Evolutionary conservation across 306 rosid species (phyloP).

Genomic region (Glycine latifolia): DNA sequence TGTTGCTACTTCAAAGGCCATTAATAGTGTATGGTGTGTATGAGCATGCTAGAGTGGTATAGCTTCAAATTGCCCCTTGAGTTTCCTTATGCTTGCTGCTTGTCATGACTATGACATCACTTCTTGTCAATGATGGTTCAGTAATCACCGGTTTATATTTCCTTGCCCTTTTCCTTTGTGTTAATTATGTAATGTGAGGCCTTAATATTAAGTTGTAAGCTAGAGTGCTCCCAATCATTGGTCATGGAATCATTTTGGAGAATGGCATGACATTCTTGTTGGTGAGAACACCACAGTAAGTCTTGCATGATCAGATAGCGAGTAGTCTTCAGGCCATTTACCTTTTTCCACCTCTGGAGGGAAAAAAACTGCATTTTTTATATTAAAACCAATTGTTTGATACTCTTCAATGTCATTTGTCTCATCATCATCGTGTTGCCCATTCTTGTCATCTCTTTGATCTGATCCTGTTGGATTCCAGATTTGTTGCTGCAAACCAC

Average conservation of each 20-base stretch:
- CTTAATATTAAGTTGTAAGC: background rate
- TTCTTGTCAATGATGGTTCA: slow-evolving; percentile 18
- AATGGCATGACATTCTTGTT: slow-evolving; percentile 67
- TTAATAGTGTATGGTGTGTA: too few relatives aligned
- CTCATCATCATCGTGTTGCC: slow-evolving; percentile 38
- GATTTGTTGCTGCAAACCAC: slow-evolving; percentile 65
- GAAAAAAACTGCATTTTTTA: slow-evolving; percentile 79
- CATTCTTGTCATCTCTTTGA: slow-evolving; percentile 52
- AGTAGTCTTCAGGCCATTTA: slow-evolving; percentile 85
- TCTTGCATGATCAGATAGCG: slow-evolving; percentile 90
- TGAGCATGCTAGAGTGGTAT: background rate
- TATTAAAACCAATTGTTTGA: slow-evolving; percentile 75
- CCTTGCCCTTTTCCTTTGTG: slow-evolving; percentile 11
- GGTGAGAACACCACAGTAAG: slow-evolving; percentile 84
- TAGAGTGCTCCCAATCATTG: slow-evolving; percentile 32
- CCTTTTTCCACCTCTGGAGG: slow-evolving; percentile 91
- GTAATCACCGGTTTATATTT: background rate
- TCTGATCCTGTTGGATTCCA: slow-evolving; percentile 66
- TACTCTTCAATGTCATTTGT: slow-evolving; percentile 50
- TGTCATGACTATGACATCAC: background rate
- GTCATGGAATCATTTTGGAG: slow-evolving; percentile 47
- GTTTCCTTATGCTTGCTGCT: slow-evolving; percentile 22
- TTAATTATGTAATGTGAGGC: slow-evolving; percentile 27
- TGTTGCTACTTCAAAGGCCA: too few relatives aligned
- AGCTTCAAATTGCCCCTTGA: slow-evolving; percentile 22